Evolutionary conservation across 257 asterid genomes (phyloP).

Genomic region (Solanum corneliomulleri): DNA sequence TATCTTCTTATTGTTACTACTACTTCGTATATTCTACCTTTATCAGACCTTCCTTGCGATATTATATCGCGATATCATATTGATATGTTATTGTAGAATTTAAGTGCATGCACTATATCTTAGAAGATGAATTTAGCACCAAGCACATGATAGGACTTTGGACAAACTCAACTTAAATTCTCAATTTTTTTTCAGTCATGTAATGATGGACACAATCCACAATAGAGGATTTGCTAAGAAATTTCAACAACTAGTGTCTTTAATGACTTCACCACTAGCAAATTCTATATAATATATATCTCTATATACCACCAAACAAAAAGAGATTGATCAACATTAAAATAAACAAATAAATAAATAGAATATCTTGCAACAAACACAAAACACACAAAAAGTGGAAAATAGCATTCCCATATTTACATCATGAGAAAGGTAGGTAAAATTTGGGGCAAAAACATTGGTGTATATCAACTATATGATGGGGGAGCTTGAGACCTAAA

Average conservation of each 20-base stretch:
- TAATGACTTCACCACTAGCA: neutral
- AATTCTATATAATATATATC: neutral
- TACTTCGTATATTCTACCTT: neutral
- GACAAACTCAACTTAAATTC: neutral
- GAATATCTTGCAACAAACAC: conserved; percentile 1
- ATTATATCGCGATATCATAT: neutral
- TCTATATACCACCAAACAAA: neutral
- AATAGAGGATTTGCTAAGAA: neutral
- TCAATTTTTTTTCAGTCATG: neutral
- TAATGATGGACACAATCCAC: neutral
- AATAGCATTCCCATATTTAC: conserved; percentile 42
- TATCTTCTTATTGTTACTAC: neutral
- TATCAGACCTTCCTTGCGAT: no score
- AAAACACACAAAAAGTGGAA: neutral
- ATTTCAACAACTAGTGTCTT: neutral
- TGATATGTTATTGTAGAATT: neutral
- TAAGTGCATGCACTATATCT: neutral
- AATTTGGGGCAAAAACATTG: conserved; percentile 8
- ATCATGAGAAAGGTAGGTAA: conserved; percentile 19
- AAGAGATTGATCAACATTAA: conserved; percentile 3
- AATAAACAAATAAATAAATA: neutral
- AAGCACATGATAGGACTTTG: neutral
- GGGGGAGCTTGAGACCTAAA: neutral
- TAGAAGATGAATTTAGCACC: neutral
- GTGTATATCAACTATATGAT: conserved; percentile 8